Evolutionary conservation across 768 basidiomycete species (phyloP), one percentile per base, ranked within the genome.

Genomic region (Asterophora lycoperdoides): DNA sequence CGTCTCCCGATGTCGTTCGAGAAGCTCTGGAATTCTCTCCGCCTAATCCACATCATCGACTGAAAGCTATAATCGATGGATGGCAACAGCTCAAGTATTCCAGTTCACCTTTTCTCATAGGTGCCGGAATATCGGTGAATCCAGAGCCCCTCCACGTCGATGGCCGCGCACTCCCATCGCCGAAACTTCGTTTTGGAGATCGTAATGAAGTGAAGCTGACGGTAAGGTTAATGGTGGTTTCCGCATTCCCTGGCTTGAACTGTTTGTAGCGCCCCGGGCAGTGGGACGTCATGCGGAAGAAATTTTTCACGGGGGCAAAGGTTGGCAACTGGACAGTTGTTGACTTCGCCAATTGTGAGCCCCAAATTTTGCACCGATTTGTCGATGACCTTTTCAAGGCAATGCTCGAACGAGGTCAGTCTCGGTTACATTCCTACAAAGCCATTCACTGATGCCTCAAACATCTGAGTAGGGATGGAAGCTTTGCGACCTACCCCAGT

Each of bases 21-120:
- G 64, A 66, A 29, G 60, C 66, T 8, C 55, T 68, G 5, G 52
- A 53, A 2, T 64, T 64, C 38, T 59, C 61, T 8, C 66, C 67
- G 1, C n/a, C 44, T 10, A 56, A 56, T 18, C 67, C 67, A 6
- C 29, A 19, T 14, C 41, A 53, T 32, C 56, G 67, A 13, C 40
- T 63, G 8, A 23, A 44, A 3, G 56, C 56, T 11, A 67, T 68
- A 15, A 46, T 19, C 10, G 52, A 51, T 29, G 67, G 64, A 35
- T 68, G 66, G 63, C 48, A 58, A n/a, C 53, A 64, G 29, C 60
- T 79, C 11, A 66, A 70, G 20, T 65, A 67, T 32, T 43, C 50
- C 0, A 61, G 67, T 1, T 78, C 78, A 0, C 59, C 69, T 7
- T 78, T 72, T 45, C 57, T 79, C 23, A 49, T 50, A 17, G 71